Evolutionary conservation across 2,329 filamentous ascomycete genomes (phyloP), one percentile per base, ranked within the genome.

Genomic region (Sporothrix mexicana): DNA sequence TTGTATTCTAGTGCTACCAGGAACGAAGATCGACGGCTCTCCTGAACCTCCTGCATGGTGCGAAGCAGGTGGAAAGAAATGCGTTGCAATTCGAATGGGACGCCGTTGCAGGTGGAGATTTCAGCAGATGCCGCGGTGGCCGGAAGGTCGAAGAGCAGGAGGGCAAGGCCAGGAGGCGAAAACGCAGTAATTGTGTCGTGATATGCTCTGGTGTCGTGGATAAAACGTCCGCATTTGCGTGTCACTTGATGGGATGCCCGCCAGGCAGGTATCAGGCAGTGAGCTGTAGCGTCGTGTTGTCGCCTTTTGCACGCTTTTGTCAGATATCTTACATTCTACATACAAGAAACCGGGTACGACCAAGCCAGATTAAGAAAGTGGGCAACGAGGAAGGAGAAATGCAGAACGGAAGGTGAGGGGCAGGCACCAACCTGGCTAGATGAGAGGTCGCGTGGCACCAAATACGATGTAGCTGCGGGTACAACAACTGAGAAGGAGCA

Each of bases 301-400:
- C 23, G 41, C 61, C 9, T 20, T 47, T 47, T 25, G 36, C 41
- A 66, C 23, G 36, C 41, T n/a, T 45, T 45, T 36, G 55, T 49
- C 13, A 49, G 47, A 49, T 25, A 59, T 6, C 17, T 36, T 55
- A 12, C 51, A 20, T 12, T 23, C 17, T 25, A 36, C 9, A 59
- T 17, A 36, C 55, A 59, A 59, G 55, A 59, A 36, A 59, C 55
- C 25, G 55, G 55, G 25, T 25, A 59, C 55, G 15, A 7, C 55
- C 55, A 59, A 36, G 25, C 36, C 55, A 59, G 25, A 17, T 17
- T 15, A 59, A 59, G 55, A 59, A 59, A 36, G 55, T 59, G 25
- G 55, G 55, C 55, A 55, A 55, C 10, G 51, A 55, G 51, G 51
- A 55, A 55, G 51, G 51, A 55, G n/a, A n/a, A 55, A 55, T 23